Percentiles rank a stretch among this genome's conserved stretches.
Conservation (phyloP, 2,329 filamentous ascomycete species). For the Diplodia sapinea region DNA sequence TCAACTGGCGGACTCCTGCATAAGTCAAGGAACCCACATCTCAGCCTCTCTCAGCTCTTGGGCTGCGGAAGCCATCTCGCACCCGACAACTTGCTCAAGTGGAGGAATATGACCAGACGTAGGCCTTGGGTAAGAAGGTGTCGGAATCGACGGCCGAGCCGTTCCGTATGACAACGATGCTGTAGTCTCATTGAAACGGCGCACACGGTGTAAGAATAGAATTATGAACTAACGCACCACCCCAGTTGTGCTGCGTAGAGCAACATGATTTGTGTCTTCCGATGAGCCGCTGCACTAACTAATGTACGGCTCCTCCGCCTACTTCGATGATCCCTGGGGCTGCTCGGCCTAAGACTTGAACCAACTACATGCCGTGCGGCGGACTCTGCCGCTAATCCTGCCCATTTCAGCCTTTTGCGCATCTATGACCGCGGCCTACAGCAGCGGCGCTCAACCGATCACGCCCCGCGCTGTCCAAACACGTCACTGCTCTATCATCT, state of each 20-base stretch:
- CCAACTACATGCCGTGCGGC: constrained; percentile 7
- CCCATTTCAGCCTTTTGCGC: constrained; percentile 16
- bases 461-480: not conserved
- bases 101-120: constrained; percentile 2
- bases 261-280: constrained; percentile 30
- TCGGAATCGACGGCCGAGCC: constrained; percentile 26
- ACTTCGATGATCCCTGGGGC: constrained; percentile 16
- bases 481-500: not conserved
- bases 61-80: not conserved
- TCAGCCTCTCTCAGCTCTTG: constrained; percentile 17
- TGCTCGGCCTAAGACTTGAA: not conserved
- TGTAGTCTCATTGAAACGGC: constrained; percentile 14
- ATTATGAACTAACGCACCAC: constrained; percentile 14
- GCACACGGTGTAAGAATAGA: constrained; percentile 29
- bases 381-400: constrained; percentile 8
- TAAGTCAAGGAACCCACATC: constrained; percentile 8
- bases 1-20: constrained; percentile 19
- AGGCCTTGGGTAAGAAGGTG: not conserved
- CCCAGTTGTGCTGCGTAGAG: constrained; percentile 24
- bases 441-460: not conserved
- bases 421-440: constrained; percentile 1
- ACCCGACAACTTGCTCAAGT: not conserved
- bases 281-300: constrained; percentile 26
- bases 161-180: constrained; percentile 14
- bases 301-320: not conserved